Evolutionary conservation across 1,284 basidiomycete species (phyloP).

Genomic region (Peniophora sp.): DNA sequence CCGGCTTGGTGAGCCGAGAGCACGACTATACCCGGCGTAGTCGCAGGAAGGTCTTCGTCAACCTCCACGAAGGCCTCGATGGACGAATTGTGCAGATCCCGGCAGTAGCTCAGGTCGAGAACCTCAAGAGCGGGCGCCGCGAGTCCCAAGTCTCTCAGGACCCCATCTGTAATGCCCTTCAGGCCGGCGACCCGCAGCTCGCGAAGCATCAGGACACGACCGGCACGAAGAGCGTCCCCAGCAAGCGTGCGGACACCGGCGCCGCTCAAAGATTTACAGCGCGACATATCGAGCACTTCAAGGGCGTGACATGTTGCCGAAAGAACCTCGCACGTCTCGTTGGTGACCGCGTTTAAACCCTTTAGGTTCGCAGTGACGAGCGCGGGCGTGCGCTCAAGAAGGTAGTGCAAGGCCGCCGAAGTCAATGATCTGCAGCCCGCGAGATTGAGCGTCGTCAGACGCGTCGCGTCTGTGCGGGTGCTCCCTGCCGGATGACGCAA

Average conservation of each 20-base stretch:
- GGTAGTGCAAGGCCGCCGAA: slow-evolving; percentile 56
- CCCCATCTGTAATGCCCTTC: slow-evolving; percentile 46
- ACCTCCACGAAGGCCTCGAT: slow-evolving; percentile 62
- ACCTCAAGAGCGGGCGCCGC: slow-evolving; percentile 69
- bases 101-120: slow-evolving; percentile 74
- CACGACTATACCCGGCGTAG: slow-evolving; percentile 31
- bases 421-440: slow-evolving; percentile 66
- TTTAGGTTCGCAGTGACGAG: slow-evolving; percentile 59
- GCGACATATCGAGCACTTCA: slow-evolving; percentile 60
- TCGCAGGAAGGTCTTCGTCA: slow-evolving; percentile 23
- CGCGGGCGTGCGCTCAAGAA: slow-evolving; percentile 62
- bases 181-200: slow-evolving; percentile 63
- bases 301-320: slow-evolving; percentile 49
- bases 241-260: slow-evolving; percentile 46
- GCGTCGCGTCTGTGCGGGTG: slow-evolving; percentile 31
- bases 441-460: slow-evolving; percentile 65
- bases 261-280: slow-evolving; percentile 66
- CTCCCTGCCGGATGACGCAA: slow-evolving; percentile 24
- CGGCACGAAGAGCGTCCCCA: slow-evolving; percentile 31
- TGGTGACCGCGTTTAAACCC: slow-evolving; percentile 61
- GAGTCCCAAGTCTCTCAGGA: slow-evolving; percentile 53
- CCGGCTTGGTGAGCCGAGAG: slow-evolving; percentile 60
- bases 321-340: slow-evolving; percentile 65
- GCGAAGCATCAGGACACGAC: slow-evolving; percentile 41
- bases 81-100: slow-evolving; percentile 65